Evolutionary conservation across 2,329 filamentous ascomycete species (phyloP), one percentile per base, ranked within the genome.

Genomic region (Phialemoniopsis sp.): DNA sequence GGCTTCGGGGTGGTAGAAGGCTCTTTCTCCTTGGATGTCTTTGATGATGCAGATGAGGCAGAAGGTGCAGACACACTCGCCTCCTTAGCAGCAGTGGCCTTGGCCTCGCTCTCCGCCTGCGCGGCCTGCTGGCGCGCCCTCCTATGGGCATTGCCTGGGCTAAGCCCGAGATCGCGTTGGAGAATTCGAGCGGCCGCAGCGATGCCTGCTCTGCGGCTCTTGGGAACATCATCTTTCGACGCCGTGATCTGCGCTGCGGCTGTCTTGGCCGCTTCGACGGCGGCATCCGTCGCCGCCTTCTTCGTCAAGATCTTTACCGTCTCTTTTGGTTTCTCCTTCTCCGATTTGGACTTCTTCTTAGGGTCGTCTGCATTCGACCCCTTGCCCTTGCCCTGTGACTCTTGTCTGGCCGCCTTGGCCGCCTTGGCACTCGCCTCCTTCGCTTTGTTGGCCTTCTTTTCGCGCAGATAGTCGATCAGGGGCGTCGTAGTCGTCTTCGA

Each of bases 381-480:
- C 49, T 74, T 78, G 37, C 64, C 62, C 55, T 78, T 78, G n/a
- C 51, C 54, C 37, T 70, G 64, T 1, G 70, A 67, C 30, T 84
- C 79, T 43, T 74, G 73, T 16, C 72, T 67, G 32, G 62, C 62
- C 42, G 81, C 72, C 53, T 84, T 84, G 19, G 69, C 66, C 33
- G 64, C 66, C 52, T 77, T 77, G 31, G 76, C 72, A 28, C 67
- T 66, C 19, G 70, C 70, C 41, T 84, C 79, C 50, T 81, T 82
- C 15, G 59, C 66, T 55, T 78, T 82, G 47, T 80, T 88, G 13
- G 88, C 88, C 66, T 95, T 96, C 66, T 94, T 95, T 60, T 96
- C 90, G 48, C 86, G 86, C 29, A 96, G 73, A 48, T 83, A 94
- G 56, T 96, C 89, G 39, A 97, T 87, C 38, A 98, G 66, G 0